Conservation (phyloP, 306 rosid genomes). For the Cucumis hystrix region DNA sequence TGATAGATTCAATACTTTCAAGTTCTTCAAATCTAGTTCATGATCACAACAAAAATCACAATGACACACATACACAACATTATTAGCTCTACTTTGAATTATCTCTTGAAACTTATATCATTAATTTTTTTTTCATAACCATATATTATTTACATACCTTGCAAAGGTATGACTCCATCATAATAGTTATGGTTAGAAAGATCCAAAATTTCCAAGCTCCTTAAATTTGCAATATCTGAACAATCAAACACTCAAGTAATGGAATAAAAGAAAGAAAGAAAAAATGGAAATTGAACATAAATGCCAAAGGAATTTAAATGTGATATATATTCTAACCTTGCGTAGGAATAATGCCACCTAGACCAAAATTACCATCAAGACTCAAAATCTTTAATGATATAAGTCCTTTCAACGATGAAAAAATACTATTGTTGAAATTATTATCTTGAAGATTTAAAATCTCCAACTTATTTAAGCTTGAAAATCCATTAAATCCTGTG, state of each 20-base stretch:
- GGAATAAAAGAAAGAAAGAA: not conserved
- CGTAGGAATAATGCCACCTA: not conserved
- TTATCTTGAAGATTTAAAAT: not conserved
- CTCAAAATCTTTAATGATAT: not conserved
- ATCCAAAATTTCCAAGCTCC: not conserved
- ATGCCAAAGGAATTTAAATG: too few relatives aligned
- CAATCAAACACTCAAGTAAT: too few relatives aligned
- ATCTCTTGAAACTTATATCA: too few relatives aligned
- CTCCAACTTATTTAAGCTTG: not conserved
- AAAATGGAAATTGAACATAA: too few relatives aligned
- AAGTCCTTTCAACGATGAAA: not conserved
- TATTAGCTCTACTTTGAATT: too few relatives aligned
- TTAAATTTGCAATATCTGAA: not conserved
- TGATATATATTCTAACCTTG: not conserved
- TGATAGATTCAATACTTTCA: not conserved
- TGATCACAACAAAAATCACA: too few relatives aligned
- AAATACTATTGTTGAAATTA: not conserved
- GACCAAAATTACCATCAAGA: not conserved
- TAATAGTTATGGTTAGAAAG: not conserved
- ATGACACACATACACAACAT: not conserved
- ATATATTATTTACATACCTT: not conserved
- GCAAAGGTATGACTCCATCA: not conserved
- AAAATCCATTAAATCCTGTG: not conserved
- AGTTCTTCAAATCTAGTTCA: not conserved
- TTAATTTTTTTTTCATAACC: too few relatives aligned